Percentiles rank a stretch among this genome's conserved stretches.
Evolutionary conservation across 805 yeast species (phyloP).

Genomic region (Wickerhamomyces chambardii): DNA sequence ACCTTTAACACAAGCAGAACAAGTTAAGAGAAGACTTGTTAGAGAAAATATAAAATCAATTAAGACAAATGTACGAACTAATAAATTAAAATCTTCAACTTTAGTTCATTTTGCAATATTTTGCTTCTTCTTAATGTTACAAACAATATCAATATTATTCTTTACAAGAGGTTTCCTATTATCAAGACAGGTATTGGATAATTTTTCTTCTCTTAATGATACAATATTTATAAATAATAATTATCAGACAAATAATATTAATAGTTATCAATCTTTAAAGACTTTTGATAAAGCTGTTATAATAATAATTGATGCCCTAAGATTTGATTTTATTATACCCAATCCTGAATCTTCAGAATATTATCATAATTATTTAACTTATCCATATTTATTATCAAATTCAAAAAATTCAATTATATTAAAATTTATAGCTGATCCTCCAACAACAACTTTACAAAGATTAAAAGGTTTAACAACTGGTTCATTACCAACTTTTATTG

Average conservation of each 20-base stretch:
- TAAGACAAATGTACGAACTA: conserved; percentile 15
- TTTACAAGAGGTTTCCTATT: conserved; percentile 80
- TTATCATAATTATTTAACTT: conserved; percentile 20
- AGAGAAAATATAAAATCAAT: conserved; percentile 12
- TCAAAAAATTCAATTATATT: conserved; percentile 61
- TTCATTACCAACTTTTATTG: conserved; percentile 86
- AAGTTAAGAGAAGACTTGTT: conserved; percentile 3
- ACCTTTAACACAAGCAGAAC: too few species aligned
- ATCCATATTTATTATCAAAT: conserved; percentile 63
- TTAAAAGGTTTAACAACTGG: conserved; percentile 95
- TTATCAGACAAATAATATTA: too few species aligned
- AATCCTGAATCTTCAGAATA: conserved; percentile 17
- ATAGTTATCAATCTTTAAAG: conserved; percentile 7
- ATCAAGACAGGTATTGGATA: conserved; percentile 68
- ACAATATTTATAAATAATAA: conserved; percentile 12
- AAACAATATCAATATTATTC: conserved; percentile 64
- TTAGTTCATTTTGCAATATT: conserved; percentile 36
- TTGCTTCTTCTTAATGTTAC: conserved; percentile 56
- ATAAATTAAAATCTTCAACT: conserved; percentile 13
- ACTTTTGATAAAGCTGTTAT: conserved; percentile 64
- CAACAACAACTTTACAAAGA: conserved; percentile 93
- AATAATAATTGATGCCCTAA: conserved; percentile 87
- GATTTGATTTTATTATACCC: conserved; percentile 79
- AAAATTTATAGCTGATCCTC: conserved; percentile 93
- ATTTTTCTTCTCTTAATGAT: conserved; percentile 25